Evolutionary conservation across 2,329 filamentous ascomycete genomes (phyloP).

Genomic region (Rutstroemia sp.): DNA sequence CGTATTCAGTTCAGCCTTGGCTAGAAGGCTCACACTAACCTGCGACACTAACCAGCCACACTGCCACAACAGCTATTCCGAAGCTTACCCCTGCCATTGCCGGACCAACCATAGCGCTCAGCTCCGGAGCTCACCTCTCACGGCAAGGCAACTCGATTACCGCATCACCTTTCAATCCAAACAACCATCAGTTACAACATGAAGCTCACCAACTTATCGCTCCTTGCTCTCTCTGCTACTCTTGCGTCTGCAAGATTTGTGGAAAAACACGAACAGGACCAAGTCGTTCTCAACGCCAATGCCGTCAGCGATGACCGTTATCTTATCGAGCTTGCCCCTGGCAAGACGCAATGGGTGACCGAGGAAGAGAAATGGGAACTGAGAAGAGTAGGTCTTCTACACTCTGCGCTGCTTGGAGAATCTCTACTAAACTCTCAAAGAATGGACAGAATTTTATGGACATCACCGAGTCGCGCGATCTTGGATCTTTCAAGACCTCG

Average conservation of each 20-base stretch:
- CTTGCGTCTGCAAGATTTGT: slow-evolving; percentile 48
- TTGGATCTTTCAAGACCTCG: slow-evolving; percentile 41
- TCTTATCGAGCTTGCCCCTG: slow-evolving; percentile 78
- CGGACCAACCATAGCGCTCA: too few relatives aligned
- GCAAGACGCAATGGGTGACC: slow-evolving; percentile 77
- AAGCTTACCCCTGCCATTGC: too few relatives aligned
- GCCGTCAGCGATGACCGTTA: slow-evolving; percentile 45
- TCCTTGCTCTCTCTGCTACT: slow-evolving; percentile 48
- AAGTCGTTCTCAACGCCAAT: slow-evolving; percentile 38
- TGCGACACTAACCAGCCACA: too few relatives aligned
- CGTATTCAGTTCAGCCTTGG: too few relatives aligned
- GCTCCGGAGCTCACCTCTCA: too few relatives aligned
- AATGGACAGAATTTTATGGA: slow-evolving; percentile 88
- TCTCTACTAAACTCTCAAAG: slow-evolving; percentile 38
- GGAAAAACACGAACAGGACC: slow-evolving; percentile 43
- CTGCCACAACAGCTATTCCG: too few relatives aligned
- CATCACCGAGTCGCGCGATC: slow-evolving; percentile 68
- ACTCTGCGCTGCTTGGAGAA: background rate
- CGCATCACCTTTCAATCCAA: background rate
- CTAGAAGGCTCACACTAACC: too few relatives aligned
- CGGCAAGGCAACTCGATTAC: too few relatives aligned
- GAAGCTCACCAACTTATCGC: slow-evolving; percentile 42
- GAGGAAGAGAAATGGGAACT: slow-evolving; percentile 95
- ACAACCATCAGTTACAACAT: slow-evolving; percentile 30
- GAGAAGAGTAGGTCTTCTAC: slow-evolving; percentile 54